phyloP scores from a whole-genome alignment of 768 basidiomycete species.

The Lactarius hatsudake region DNA sequence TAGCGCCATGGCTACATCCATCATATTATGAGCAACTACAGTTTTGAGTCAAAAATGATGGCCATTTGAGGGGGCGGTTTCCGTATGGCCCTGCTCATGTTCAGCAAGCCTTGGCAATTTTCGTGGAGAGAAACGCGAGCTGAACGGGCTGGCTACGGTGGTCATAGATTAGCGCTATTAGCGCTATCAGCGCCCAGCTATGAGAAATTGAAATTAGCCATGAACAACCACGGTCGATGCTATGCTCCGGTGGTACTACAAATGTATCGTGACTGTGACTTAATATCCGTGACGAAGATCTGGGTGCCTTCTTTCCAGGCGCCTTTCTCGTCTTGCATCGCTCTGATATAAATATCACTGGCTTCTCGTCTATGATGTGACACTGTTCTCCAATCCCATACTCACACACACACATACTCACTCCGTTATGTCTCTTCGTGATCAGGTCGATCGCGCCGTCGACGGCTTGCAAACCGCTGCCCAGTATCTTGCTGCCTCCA shows the following conservation, averaged over 20 bases:
- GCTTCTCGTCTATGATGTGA: background rate
- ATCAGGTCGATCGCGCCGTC: background rate
- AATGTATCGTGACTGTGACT: background rate
- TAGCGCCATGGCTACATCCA: background rate
- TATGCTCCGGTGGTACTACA: background rate
- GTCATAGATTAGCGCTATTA: background rate
- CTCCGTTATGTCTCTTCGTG: conserved; percentile 8
- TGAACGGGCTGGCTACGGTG: background rate
- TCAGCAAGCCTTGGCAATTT: too few relatives aligned
- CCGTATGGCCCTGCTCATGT: too few relatives aligned
- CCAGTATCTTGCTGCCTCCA: background rate
- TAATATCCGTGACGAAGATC: background rate
- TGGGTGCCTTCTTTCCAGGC: background rate
- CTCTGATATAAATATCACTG: conserved; percentile 17
- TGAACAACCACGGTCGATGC: background rate
- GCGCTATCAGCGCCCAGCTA: background rate
- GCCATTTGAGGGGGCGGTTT: background rate
- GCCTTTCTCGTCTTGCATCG: background rate
- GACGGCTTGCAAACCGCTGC: conserved; percentile 10
- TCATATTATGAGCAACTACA: background rate
- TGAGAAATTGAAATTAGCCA: background rate
- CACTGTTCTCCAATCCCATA: background rate
- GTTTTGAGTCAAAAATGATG: background rate
- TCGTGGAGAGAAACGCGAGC: background rate
- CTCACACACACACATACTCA: background rate